Evolutionary conservation across 2,329 filamentous ascomycete species (phyloP), one percentile per base, ranked within the genome.

Genomic region (Fusarium scirpi): DNA sequence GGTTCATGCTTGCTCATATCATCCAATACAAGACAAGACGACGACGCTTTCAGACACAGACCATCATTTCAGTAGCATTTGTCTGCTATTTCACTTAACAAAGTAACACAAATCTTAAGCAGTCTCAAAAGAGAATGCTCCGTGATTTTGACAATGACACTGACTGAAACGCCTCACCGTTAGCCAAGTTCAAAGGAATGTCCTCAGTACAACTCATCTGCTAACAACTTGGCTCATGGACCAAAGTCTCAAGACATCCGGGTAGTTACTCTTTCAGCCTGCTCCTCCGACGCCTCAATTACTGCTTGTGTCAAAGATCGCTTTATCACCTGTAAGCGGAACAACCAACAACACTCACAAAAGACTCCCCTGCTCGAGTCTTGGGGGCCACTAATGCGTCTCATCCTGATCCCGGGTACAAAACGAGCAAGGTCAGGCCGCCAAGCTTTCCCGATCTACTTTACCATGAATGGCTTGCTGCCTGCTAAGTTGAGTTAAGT

Each of bases 361-460:
- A 9, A n/a, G n/a, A 34, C 11, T 41, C 34, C 64, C 56, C 47
- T 67, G 57, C 46, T 67, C 69, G 47, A 41, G 40, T 58, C 51
- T 43, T 55, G 24, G 48, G 49, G 29, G 68, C 62, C 70, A 73
- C 73, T 76, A 76, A 76, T 75, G 72, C 70, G 66, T 70, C 66
- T 74, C 73, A 75, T 70, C 58, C 49, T 72, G 66, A 75, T 73
- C 70, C 73, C 46, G 61, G 65, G 48, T 60, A 62, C 40, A 58
- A 57, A 63, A 49, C 54, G 38, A 61, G 24, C 44, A 48, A 48
- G 56, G 48, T 57, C 63, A 25, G 41, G 16, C 20, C 64, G 44
- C 47, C 51, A 58, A 34, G 59, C 49, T 47, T 68, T 41, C 54
- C 54, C 52, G 51, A 69, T 69, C 58, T 53, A 24, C 46, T 52